Conservation (phyloP, 164 flowering plant species). For the Chimonanthus salicifolius region DNA sequence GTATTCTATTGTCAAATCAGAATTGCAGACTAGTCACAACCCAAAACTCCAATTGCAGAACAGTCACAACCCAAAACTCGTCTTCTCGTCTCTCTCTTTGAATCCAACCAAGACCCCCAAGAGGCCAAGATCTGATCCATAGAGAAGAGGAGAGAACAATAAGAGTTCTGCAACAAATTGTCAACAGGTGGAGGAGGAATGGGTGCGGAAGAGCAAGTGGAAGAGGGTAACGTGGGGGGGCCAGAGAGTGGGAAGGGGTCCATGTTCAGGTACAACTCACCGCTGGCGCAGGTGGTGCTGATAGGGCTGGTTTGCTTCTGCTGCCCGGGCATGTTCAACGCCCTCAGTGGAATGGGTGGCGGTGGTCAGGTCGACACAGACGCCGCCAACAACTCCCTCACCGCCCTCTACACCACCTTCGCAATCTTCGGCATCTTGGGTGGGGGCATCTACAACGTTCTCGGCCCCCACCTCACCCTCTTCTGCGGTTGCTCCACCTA, state of each 20-base stretch:
- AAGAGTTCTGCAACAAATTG: too few relatives aligned
- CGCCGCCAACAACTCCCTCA: constrained; percentile 87
- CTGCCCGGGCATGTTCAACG: constrained; percentile 98
- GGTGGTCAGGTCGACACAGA: constrained; percentile 84
- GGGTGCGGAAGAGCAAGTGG: too few relatives aligned
- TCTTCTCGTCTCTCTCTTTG: too few relatives aligned
- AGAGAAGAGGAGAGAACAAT: too few relatives aligned
- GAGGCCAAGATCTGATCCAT: too few relatives aligned
- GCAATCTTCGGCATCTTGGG: constrained; percentile 82
- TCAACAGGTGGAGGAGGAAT: too few relatives aligned
- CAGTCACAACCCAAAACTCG: too few relatives aligned
- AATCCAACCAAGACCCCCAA: too few relatives aligned
- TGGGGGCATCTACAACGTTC: constrained; percentile 80
- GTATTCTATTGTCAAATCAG: too few relatives aligned
- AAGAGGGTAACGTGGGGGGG: too few relatives aligned
- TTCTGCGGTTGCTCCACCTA: constrained; percentile 70
- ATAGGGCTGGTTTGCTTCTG: constrained; percentile 93
- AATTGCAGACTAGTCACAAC: too few relatives aligned
- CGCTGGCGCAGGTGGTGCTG: constrained; percentile 57
- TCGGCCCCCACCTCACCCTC: constrained; percentile 75
- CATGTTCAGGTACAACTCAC: constrained; percentile 71
- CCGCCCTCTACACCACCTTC: constrained; percentile 88
- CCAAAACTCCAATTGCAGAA: too few relatives aligned
- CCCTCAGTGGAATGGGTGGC: constrained; percentile 92
- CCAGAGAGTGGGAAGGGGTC: not conserved